A percentile compares a stretch with the other conserved stretches of the same genome.
These are phyloP conservation scores for Lentinula lateritia DNA, from an alignment of 768 basidiomycete genomes.

Conservation along the genomic window DNA sequence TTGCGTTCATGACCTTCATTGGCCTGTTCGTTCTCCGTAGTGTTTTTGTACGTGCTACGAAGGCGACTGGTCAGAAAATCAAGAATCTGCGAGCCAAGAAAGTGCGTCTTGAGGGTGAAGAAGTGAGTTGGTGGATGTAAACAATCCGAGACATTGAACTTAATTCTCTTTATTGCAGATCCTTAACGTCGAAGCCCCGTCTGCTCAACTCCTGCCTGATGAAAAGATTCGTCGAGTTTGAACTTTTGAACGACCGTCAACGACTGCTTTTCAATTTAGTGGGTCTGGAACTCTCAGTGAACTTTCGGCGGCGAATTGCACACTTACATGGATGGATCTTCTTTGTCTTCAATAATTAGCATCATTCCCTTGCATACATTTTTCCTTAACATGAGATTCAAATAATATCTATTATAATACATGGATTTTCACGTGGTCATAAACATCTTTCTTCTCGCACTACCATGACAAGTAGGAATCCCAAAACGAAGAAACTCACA, in stretches of 20 bases:
- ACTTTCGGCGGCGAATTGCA: neutral
- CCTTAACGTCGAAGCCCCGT: neutral
- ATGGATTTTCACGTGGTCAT: neutral
- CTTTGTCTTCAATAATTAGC: neutral
- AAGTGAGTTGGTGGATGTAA: neutral
- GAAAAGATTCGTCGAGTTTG: neutral
- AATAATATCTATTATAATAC: too few relatives aligned
- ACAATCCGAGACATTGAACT: neutral
- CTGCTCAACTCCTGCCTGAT: neutral
- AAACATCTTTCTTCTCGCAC: neutral
- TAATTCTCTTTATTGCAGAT: neutral
- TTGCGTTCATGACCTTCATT: slow-evolving; percentile 33
- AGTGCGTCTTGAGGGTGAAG: slow-evolving; percentile 4
- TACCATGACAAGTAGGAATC: neutral
- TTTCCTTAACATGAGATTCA: neutral
- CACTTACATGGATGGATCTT: neutral
- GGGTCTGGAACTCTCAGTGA: neutral
- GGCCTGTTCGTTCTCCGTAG: slow-evolving; percentile 26
- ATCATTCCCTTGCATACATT: neutral
- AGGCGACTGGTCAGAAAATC: slow-evolving; percentile 8
- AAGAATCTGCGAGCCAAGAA: neutral
- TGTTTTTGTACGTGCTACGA: slow-evolving; percentile 25
- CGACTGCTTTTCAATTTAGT: neutral
- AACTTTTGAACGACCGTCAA: neutral
- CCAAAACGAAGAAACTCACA: neutral